Evolutionary conservation across 345 rosid species (phyloP).

Genomic region (Lumnitzera littorea): DNA sequence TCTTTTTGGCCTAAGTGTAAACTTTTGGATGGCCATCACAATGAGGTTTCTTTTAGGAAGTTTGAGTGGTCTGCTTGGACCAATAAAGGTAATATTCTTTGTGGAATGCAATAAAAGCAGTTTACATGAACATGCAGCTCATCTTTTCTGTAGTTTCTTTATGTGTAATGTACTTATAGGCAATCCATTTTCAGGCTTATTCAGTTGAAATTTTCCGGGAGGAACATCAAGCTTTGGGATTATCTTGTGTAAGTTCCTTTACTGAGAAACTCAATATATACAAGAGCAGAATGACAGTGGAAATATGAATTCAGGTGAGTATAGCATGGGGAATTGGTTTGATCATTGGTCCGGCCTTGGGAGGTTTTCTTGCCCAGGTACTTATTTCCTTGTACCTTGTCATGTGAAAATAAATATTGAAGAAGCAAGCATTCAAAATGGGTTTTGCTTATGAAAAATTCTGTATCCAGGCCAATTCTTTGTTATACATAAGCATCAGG

Average conservation of each 20-base stretch:
- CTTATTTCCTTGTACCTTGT: background rate
- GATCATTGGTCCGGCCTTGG: constrained; percentile 92
- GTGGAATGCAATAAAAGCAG: background rate
- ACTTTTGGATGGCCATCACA: constrained; percentile 85
- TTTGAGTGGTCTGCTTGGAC: constrained; percentile 86
- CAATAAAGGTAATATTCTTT: constrained; percentile 51
- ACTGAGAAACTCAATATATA: background rate
- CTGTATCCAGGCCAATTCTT: no score
- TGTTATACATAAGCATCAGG: no score
- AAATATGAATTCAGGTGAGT: constrained; percentile 47
- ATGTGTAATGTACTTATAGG: background rate
- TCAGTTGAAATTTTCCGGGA: constrained; percentile 65
- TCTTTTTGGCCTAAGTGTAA: constrained; percentile 78
- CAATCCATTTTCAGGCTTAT: constrained; percentile 55
- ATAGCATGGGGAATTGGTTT: constrained; percentile 97
- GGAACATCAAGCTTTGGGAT: constrained; percentile 74
- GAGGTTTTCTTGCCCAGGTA: constrained; percentile 95
- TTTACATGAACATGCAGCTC: background rate
- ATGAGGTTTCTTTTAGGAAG: constrained; percentile 87
- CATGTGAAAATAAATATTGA: background rate
- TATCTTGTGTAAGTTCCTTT: constrained; percentile 61
- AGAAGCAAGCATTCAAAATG: background rate
- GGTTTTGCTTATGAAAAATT: no score
- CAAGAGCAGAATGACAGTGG: background rate
- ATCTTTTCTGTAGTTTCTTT: no score